Conservation (phyloP, 257 asterid genomes). For the Gentiana straminea region DNA sequence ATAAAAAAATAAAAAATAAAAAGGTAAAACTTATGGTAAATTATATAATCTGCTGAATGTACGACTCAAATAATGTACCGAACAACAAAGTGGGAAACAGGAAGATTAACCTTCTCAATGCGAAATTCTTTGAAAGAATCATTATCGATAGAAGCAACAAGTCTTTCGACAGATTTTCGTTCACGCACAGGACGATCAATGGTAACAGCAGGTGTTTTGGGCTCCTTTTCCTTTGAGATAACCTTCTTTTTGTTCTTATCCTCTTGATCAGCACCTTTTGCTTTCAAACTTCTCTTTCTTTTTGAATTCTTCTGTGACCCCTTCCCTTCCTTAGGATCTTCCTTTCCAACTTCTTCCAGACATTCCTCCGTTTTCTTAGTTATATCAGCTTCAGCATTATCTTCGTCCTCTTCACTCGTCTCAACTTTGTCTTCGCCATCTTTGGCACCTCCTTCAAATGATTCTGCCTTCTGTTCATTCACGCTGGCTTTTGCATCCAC, state of each 20-base stretch:
- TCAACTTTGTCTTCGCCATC: neutral
- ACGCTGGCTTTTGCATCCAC: too few relatives aligned
- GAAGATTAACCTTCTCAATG: slow-evolving; percentile 60
- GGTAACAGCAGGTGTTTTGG: slow-evolving; percentile 47
- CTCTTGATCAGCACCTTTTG: slow-evolving; percentile 20
- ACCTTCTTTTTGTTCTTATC: slow-evolving; percentile 31
- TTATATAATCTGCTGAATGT: too few relatives aligned
- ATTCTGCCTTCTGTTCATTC: too few relatives aligned
- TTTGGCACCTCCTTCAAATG: slow-evolving; percentile 8
- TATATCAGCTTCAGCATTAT: neutral
- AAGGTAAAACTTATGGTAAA: neutral
- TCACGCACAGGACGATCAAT: slow-evolving; percentile 88
- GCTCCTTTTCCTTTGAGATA: slow-evolving; percentile 31
- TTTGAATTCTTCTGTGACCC: slow-evolving; percentile 48
- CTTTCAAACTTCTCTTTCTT: slow-evolving; percentile 28
- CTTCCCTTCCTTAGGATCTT: slow-evolving; percentile 26
- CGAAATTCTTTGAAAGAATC: slow-evolving; percentile 53
- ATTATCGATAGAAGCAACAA: slow-evolving; percentile 74
- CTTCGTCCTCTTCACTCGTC: neutral
- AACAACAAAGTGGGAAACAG: slow-evolving; percentile 1
- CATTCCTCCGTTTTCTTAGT: slow-evolving; percentile 13
- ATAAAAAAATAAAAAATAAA: slow-evolving; percentile 9
- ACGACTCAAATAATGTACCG: neutral
- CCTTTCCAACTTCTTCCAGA: slow-evolving; percentile 9
- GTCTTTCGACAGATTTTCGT: slow-evolving; percentile 84